phyloP scores from a whole-genome alignment of 2,329 filamentous ascomycete species.

The Ophiostoma populinum region DNA sequence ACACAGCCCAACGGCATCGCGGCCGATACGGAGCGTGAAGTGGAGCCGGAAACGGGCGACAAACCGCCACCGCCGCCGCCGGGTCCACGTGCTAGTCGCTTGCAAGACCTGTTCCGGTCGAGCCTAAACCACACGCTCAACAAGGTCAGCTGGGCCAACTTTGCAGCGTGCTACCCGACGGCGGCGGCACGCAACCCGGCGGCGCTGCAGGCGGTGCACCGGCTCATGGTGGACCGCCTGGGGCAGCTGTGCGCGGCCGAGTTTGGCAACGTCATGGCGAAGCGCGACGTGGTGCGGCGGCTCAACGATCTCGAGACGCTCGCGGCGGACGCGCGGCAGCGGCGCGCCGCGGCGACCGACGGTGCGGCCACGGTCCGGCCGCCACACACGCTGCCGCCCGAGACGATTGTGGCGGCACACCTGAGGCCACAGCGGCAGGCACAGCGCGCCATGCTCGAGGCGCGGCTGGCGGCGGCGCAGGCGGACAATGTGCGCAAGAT shows the following conservation, averaged over 20 bases:
- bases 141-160: slow-evolving; percentile 38
- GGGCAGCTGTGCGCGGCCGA: slow-evolving; percentile 37
- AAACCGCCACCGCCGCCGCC: slow-evolving; percentile 22
- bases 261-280: slow-evolving; percentile 35
- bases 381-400: slow-evolving; percentile 38
- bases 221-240: slow-evolving; percentile 39
- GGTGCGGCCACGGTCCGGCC: slow-evolving; percentile 11
- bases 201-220: slow-evolving; percentile 36
- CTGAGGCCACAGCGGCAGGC: slow-evolving; percentile 32
- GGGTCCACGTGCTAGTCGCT: slow-evolving; percentile 37
- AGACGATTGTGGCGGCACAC: slow-evolving; percentile 35
- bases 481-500: slow-evolving; percentile 37
- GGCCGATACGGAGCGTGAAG: neutral
- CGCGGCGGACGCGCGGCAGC: slow-evolving; percentile 29
- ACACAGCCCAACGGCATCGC: neutral
- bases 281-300: slow-evolving; percentile 34
- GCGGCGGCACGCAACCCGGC: slow-evolving; percentile 32
- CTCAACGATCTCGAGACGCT: slow-evolving; percentile 43
- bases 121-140: slow-evolving; percentile 35
- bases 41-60: neutral
- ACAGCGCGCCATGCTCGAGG: slow-evolving; percentile 39
- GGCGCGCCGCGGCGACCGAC: slow-evolving; percentile 17
- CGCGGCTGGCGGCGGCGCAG: slow-evolving; percentile 37
- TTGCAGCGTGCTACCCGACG: slow-evolving; percentile 44
- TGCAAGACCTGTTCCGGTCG: slow-evolving; percentile 35